Conservation (phyloP, 768 basidiomycete species). For the Termitomyces sp. region DNA sequence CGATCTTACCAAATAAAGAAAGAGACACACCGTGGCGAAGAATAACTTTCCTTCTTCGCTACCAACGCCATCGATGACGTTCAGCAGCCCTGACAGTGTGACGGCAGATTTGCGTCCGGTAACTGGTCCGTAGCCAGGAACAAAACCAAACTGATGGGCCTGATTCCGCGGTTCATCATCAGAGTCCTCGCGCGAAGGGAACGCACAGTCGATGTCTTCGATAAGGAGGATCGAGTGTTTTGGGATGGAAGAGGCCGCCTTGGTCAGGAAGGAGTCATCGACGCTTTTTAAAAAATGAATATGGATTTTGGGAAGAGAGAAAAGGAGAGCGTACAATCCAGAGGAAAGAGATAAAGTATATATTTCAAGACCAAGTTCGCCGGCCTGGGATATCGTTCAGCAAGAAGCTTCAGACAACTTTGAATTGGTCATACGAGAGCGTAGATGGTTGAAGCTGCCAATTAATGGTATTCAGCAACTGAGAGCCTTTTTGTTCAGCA, state of each 20-base stretch:
- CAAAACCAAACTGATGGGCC: slow-evolving; percentile 5
- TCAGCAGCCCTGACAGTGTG: slow-evolving; percentile 53
- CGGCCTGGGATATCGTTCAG: slow-evolving; percentile 27
- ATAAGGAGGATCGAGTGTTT: slow-evolving; percentile 52
- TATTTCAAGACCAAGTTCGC: slow-evolving; percentile 81
- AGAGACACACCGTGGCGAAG: slow-evolving; percentile 47
- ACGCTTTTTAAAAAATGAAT: slow-evolving; percentile 28
- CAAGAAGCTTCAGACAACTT: background rate
- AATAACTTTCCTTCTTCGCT: slow-evolving; percentile 61
- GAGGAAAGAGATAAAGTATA: slow-evolving; percentile 57
- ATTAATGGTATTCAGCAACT: slow-evolving; percentile 31
- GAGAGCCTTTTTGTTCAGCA: background rate
- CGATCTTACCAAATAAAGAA: background rate
- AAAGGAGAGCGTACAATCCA: slow-evolving; percentile 31
- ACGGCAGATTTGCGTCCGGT: slow-evolving; percentile 27
- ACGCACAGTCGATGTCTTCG: slow-evolving; percentile 62
- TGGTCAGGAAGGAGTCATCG: slow-evolving; percentile 45
- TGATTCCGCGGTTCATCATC: slow-evolving; percentile 15
- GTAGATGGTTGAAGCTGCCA: slow-evolving; percentile 50
- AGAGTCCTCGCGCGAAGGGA: slow-evolving; percentile 42
- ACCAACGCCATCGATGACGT: slow-evolving; percentile 57
- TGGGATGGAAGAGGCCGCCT: slow-evolving; percentile 42
- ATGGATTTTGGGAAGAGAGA: background rate
- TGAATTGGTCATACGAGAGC: slow-evolving; percentile 33
- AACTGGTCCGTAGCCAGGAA: background rate